A percentile compares a stretch with the other conserved stretches of the same genome.
Conservation (phyloP, 129 eudicot species). For the Smallanthus sonchifolius region DNA sequence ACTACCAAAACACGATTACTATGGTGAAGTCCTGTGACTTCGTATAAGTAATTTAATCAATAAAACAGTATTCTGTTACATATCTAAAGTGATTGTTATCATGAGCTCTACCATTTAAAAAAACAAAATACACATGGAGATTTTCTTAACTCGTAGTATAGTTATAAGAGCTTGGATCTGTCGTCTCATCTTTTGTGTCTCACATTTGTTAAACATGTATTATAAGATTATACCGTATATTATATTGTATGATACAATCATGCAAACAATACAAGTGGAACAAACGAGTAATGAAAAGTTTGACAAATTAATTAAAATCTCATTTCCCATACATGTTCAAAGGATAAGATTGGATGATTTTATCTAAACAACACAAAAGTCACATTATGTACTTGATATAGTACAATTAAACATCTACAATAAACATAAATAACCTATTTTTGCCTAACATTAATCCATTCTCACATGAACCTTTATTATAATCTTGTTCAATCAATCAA, state of each 20-base stretch:
- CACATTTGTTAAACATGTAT: neutral
- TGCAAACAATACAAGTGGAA: too few species aligned
- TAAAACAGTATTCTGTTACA: too few species aligned
- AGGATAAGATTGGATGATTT: neutral
- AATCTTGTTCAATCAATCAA: slow-evolving; percentile 33
- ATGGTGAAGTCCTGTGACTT: too few species aligned
- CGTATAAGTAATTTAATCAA: too few species aligned
- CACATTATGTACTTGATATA: neutral
- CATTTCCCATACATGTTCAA: too few species aligned
- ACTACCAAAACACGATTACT: too few species aligned
- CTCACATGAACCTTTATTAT: slow-evolving; percentile 16
- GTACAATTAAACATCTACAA: slow-evolving; percentile 1
- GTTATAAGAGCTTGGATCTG: neutral
- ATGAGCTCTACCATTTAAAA: too few species aligned
- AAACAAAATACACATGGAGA: neutral
- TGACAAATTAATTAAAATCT: too few species aligned
- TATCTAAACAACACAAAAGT: neutral
- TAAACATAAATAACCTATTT: slow-evolving; percentile 3
- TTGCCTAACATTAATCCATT: slow-evolving; percentile 10
- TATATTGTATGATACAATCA: neutral
- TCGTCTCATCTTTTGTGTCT: neutral
- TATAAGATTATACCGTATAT: neutral
- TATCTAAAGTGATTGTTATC: neutral
- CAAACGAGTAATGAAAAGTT: too few species aligned
- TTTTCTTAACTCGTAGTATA: too few species aligned